These are phyloP conservation scores for Balakata baccata DNA, from an alignment of 345 rosid species.

Conservation along the genomic window DNA sequence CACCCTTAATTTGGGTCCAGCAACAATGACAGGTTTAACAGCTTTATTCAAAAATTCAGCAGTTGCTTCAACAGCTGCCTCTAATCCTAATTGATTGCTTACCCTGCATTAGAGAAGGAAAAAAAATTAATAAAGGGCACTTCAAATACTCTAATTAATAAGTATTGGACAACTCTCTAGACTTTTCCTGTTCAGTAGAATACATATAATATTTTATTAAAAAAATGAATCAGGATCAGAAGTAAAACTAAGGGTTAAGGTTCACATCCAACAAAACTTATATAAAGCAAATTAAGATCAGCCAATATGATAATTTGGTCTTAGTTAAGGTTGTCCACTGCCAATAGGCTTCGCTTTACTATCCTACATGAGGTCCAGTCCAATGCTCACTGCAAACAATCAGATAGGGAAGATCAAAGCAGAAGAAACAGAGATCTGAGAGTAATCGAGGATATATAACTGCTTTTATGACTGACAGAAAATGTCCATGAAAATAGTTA, in stretches of 20 bases:
- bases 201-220: too few relatives aligned
- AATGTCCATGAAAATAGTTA: not conserved
- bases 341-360: not conserved
- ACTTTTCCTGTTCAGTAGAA: too few relatives aligned
- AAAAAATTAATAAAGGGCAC: not conserved
- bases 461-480: not conserved
- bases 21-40: slow-evolving; percentile 68
- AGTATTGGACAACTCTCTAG: too few relatives aligned
- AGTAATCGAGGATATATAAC: not conserved
- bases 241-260: not conserved
- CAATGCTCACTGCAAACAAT: not conserved
- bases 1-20: slow-evolving; percentile 63
- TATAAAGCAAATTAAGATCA: not conserved
- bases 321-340: not conserved
- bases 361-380: not conserved
- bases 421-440: not conserved
- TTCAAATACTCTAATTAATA: not conserved
- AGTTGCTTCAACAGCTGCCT: slow-evolving; percentile 71
- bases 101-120: slow-evolving; percentile 36
- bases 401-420: not conserved
- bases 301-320: not conserved
- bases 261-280: not conserved
- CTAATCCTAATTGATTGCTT: slow-evolving; percentile 63
- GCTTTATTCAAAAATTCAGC: slow-evolving; percentile 63
- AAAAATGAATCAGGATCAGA: not conserved